phyloP scores from a whole-genome alignment of 2,329 filamentous ascomycete species.

The Chaetomium sp. region DNA sequence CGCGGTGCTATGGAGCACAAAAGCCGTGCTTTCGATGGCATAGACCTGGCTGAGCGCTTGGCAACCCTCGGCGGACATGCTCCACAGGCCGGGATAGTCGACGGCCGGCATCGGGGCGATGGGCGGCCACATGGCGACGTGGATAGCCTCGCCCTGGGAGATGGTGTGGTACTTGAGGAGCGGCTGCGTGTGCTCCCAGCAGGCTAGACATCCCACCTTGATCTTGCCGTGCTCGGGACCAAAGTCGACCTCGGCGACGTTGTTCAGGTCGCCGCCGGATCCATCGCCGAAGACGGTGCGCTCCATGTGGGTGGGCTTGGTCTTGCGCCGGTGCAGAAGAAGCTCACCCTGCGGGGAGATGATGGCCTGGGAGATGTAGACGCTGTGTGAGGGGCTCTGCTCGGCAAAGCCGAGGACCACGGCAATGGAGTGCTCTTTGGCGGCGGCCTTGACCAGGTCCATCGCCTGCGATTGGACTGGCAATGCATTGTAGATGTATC shows the following conservation, averaged over 20 bases:
- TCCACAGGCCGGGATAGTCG: constrained; percentile 36
- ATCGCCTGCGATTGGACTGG: constrained; percentile 40
- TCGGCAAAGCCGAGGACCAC: constrained; percentile 51
- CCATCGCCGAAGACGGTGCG: constrained; percentile 54
- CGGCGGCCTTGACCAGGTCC: constrained; percentile 40
- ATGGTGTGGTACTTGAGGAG: constrained; percentile 52
- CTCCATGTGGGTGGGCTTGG: constrained; percentile 58
- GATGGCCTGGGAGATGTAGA: constrained; percentile 52
- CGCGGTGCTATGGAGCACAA: constrained; percentile 56
- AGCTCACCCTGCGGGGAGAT: constrained; percentile 47
- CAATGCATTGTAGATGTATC: constrained; percentile 39
- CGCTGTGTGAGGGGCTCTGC: constrained; percentile 38
- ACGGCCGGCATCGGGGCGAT: constrained; percentile 20
- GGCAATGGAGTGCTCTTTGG: constrained; percentile 43
- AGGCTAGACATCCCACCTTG: constrained; percentile 49
- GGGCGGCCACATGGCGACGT: constrained; percentile 53
- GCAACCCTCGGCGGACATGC: constrained; percentile 42
- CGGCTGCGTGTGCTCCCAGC: constrained; percentile 56
- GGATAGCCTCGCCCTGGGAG: constrained; percentile 49
- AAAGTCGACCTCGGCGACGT: constrained; percentile 45
- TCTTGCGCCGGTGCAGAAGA: constrained; percentile 47
- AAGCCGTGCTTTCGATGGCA: constrained; percentile 58
- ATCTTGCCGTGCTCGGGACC: constrained; percentile 41
- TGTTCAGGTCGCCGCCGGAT: constrained; percentile 39
- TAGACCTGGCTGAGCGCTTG: constrained; percentile 54